Evolutionary conservation across 768 basidiomycete genomes (phyloP), one percentile per base, ranked within the genome.

Genomic region (Leccinum fibrillosum): DNA sequence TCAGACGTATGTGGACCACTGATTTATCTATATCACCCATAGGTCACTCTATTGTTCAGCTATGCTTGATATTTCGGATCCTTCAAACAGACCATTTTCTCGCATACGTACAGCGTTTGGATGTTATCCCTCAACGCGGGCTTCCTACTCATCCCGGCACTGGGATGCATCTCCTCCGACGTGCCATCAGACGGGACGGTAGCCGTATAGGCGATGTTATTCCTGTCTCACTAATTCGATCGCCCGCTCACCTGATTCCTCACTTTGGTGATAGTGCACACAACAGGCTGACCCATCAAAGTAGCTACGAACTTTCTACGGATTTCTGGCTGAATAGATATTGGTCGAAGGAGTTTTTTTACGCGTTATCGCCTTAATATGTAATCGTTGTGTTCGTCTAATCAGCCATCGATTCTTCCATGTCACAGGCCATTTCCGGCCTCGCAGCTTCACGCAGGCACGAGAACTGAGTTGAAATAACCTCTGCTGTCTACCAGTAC

Each of bases 271-370:
- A 44, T 44, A n/a, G 17, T 19, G 42, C 42, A 17, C 42, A 44
- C 19, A 44, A 19, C 19, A 17, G 19, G 17, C 10, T 44, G 42
- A 44, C 17, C n/a, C 42, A n/a, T 44, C 42, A 44, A 19, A 44
- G 19, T 19, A 44, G 42, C 19, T 44, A 44, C 19, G 42, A 44
- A 19, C 19, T 44, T 21, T 53, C 13, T 32, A 32, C 32, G 32
- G 32, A 32, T 32, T 32, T 32, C 11, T 32, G 32, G 32, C 11
- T 32, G 11, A 53, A 53, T 15, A 53, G 19, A 11, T 53, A 58
- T 34, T 58, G 57, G 52, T 53, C 28, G 1, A 57, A 57, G 28
- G 47, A 53, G 6, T 53, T 58, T 9, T 54, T 47, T n/a, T 54
- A 54, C 8, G 42, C 42, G 8, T 44, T 44, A 44, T 44, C 42